Evolutionary conservation across 2,329 filamentous ascomycete species (phyloP).

Genomic region (Colletotrichum shisoi): DNA sequence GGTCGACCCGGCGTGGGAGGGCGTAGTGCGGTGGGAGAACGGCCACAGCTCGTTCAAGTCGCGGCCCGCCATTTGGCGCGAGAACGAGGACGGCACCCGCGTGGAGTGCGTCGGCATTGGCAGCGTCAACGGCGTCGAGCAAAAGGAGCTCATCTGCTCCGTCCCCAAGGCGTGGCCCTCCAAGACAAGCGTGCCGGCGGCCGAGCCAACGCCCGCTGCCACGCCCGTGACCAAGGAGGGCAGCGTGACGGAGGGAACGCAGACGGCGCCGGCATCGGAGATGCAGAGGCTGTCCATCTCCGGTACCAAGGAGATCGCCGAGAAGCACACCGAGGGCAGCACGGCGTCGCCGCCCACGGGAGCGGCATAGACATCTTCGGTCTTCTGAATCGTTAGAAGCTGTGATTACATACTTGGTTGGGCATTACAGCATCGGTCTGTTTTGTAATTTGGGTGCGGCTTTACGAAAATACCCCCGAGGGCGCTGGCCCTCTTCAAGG

Average conservation of each 20-base stretch:
- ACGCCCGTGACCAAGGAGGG: constrained; percentile 27
- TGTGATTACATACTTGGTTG: neutral
- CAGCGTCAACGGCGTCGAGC: constrained; percentile 54
- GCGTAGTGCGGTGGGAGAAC: constrained; percentile 61
- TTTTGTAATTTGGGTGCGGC: constrained; percentile 8
- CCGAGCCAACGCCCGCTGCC: constrained; percentile 27
- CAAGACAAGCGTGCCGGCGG: constrained; percentile 25
- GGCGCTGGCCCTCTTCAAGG: constrained; percentile 11
- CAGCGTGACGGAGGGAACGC: constrained; percentile 43
- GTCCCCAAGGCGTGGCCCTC: constrained; percentile 56
- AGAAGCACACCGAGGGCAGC: constrained; percentile 31
- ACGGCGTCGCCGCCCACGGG: neutral
- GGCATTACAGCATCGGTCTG: neutral
- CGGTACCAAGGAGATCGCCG: constrained; percentile 31
- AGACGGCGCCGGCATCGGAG: constrained; percentile 43
- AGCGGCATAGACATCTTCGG: neutral
- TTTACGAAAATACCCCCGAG: constrained; percentile 33
- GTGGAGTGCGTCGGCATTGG: constrained; percentile 65
- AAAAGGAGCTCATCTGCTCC: constrained; percentile 60
- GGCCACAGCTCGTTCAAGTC: constrained; percentile 62
- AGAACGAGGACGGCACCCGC: constrained; percentile 55
- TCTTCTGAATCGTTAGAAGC: neutral
- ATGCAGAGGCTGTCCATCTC: constrained; percentile 48
- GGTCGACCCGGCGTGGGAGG: constrained; percentile 69
- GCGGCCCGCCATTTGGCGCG: constrained; percentile 66